Evolutionary conservation across 441 rosid genomes (phyloP), one percentile per base, ranked within the genome.

Genomic region (Corymbia citriodora): DNA sequence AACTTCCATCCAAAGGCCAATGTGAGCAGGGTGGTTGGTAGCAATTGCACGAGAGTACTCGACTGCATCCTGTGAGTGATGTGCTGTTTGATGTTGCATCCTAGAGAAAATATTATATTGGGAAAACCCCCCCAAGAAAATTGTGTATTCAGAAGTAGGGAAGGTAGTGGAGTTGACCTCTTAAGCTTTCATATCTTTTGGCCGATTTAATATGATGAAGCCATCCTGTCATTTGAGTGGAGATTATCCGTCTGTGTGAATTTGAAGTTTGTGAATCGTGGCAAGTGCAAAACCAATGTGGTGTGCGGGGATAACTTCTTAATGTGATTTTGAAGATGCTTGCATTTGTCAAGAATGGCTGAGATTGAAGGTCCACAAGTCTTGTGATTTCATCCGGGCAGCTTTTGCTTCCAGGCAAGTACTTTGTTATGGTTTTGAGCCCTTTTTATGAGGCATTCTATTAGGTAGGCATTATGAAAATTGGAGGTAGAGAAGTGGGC

Each of bases 41-140:
- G 92, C 96, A 94, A 93, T 88, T 96, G 91, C 92, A 91, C 97
- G 33, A 93, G 96, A 90, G 98, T 96, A 92, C 93, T 97, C 83
- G 91, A 89, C 92, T 93, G 88, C 94, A 90, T 90, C 92, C 93
- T 4, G 91, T 92, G 90, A 91, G 93, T 89, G 92, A 94, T 33
- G 90, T 88, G 93, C 92, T 89, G 90, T 93, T 93, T 90, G 93
- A 93, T 93, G 91, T 93, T 52, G 93, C 94, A 88, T 93, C 94
- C 89, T 93, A 91, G 94, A 54, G 85, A 79, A 18, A 3, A 11
- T 61, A 50, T 7, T 55, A 48, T 55, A 61, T 87, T 21, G 68
- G 29, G 65, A 87, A 59, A 45, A 18, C 4, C 18, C 17, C 52
- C 85, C 85, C 52, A 23, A 23, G 85, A 33, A 87, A 61, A 21